These are phyloP conservation scores for Nymphaea colorata DNA, from an alignment of 164 flowering plant genomes.

Conservation along the genomic window DNA sequence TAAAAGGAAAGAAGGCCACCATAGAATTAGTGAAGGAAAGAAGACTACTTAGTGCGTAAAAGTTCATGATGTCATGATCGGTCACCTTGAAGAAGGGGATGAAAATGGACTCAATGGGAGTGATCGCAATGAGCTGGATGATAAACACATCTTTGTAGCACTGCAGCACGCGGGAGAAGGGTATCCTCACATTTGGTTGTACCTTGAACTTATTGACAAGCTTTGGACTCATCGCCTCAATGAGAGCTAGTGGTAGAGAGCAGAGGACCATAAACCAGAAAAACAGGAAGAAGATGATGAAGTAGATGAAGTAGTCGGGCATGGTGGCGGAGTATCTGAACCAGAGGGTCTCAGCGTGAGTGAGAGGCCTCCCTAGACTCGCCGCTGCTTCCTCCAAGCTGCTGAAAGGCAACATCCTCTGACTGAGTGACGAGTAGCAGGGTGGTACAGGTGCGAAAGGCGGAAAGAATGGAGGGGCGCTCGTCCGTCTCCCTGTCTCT, in stretches of 20 bases:
- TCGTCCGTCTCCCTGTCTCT: too few species aligned
- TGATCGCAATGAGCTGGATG: too few species aligned
- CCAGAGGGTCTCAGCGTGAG: conserved; percentile 66
- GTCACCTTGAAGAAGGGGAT: too few species aligned
- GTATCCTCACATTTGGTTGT: conserved; percentile 58
- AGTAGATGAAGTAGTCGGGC: conserved; percentile 59
- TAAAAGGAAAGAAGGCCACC: conserved; percentile 6
- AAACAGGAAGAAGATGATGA: conserved; percentile 64
- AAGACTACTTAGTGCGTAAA: background rate
- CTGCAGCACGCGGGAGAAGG: conserved; percentile 24
- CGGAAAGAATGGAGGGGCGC: too few species aligned
- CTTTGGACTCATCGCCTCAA: conserved; percentile 27
- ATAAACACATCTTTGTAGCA: conserved; percentile 60
- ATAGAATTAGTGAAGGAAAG: background rate
- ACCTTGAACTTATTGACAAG: conserved; percentile 44
- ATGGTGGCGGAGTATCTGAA: conserved; percentile 56
- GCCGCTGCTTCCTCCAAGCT: conserved; percentile 44
- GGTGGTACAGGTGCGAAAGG: too few species aligned
- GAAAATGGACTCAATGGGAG: too few species aligned
- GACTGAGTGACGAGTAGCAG: too few species aligned
- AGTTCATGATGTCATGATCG: background rate
- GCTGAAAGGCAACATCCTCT: conserved; percentile 55
- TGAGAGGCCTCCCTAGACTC: conserved; percentile 48
- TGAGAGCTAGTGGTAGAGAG: conserved; percentile 50
- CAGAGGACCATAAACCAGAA: conserved; percentile 50